These are phyloP conservation scores for Calonectria hongkongensis DNA, from an alignment of 2,329 filamentous ascomycete species.

Conservation along the genomic window DNA sequence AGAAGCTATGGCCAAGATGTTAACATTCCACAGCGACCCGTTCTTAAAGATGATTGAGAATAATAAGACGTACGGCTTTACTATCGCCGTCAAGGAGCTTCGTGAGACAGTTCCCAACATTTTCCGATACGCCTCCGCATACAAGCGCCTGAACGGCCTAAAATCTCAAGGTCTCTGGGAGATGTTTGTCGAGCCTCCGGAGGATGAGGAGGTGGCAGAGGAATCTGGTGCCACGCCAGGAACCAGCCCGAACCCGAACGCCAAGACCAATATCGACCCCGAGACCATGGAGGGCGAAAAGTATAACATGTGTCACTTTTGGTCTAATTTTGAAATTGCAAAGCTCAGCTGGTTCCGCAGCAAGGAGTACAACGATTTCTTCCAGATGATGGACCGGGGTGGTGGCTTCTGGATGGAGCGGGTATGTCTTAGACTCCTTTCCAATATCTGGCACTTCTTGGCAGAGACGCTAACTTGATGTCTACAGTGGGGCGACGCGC, in stretches of 20 bases:
- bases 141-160: constrained; percentile 93
- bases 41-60: constrained; percentile 95
- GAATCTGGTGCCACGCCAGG: constrained; percentile 88
- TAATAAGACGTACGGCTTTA: constrained; percentile 99
- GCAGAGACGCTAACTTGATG: constrained; percentile 50
- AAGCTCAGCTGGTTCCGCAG: constrained; percentile 96
- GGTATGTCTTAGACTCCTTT: constrained; percentile 69
- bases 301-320: constrained; percentile 99
- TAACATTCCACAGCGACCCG: constrained; percentile 79
- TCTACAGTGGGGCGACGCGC: constrained; percentile 94
- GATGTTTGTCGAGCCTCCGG: constrained; percentile 92
- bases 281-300: constrained; percentile 97
- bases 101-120: constrained; percentile 99
- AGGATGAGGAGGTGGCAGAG: constrained; percentile 76
- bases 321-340: constrained; percentile 99
- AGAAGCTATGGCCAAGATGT: background rate
- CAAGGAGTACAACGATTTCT: constrained; percentile 98
- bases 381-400: constrained; percentile 98
- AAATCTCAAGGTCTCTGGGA: constrained; percentile 97
- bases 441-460: constrained; percentile 4
- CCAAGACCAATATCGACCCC: constrained; percentile 87
- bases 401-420: constrained; percentile 99
- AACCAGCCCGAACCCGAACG: constrained; percentile 81
- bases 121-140: constrained; percentile 98
- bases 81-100: constrained; percentile 98